Evolutionary conservation across 2,329 filamentous ascomycete genomes (phyloP).

Genomic region (Fusarium sacchari): DNA sequence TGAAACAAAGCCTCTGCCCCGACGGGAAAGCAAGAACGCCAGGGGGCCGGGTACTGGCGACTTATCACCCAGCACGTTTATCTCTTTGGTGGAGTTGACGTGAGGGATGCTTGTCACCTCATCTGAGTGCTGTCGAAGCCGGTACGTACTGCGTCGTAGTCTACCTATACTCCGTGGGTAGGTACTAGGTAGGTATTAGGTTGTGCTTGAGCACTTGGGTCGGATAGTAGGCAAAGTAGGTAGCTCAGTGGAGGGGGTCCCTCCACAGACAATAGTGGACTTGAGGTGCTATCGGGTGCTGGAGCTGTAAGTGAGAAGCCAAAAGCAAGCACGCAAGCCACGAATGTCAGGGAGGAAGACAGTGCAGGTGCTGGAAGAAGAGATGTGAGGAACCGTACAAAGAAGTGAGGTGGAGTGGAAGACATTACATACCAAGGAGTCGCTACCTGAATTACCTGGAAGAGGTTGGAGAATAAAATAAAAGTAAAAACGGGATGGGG

Average conservation of each 20-base stretch:
- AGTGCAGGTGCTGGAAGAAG: not conserved
- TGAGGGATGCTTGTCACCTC: constrained; percentile 19
- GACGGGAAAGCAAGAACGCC: not conserved
- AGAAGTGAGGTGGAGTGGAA: not conserved
- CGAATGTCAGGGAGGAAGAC: constrained; percentile 13
- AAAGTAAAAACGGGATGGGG: constrained; percentile 1
- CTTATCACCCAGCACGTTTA: constrained; percentile 29
- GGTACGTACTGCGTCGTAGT: constrained; percentile 17
- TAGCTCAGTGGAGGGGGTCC: not conserved
- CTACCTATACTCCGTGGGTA: not conserved
- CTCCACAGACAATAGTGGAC: constrained; percentile 15
- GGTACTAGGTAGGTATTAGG: no score
- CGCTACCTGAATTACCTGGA: not conserved
- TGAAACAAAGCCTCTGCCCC: constrained; percentile 32
- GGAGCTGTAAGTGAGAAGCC: constrained; percentile 2
- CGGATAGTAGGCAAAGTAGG: not conserved
- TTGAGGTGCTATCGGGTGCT: constrained; percentile 11
- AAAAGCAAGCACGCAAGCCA: constrained; percentile 10
- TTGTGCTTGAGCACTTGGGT: not conserved
- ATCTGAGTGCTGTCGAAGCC: not conserved
- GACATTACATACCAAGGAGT: not conserved
- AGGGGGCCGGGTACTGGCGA: constrained; percentile 20
- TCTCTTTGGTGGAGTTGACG: constrained; percentile 23
- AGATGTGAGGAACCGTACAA: not conserved
- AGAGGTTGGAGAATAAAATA: not conserved